These are phyloP conservation scores for Blastocystis sp. DNA, from an alignment of 352 stramenopile genomes.

Conservation along the genomic window DNA sequence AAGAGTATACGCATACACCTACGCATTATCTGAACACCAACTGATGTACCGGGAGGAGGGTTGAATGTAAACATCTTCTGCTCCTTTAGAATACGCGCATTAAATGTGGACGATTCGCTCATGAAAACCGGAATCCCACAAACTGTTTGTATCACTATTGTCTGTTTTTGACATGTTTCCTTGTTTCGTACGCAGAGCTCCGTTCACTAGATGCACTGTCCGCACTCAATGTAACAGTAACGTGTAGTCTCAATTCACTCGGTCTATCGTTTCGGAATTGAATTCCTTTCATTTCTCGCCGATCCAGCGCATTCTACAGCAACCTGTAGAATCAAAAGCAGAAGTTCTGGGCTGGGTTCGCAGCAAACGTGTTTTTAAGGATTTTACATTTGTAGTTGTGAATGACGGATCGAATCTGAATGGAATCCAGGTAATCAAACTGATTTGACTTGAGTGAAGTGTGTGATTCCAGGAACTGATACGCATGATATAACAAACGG, in stretches of 20 bases:
- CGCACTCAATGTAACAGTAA: not conserved
- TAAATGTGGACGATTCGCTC: not conserved
- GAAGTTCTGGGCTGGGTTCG: conserved; percentile 86
- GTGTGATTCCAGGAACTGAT: not conserved
- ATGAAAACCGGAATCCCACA: not conserved
- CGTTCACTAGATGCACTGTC: not conserved
- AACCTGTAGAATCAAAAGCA: conserved; percentile 77
- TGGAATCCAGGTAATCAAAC: conserved; percentile 78
- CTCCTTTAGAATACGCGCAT: not conserved
- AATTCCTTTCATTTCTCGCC: not conserved
- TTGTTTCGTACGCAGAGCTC: not conserved
- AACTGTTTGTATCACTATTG: not conserved
- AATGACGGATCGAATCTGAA: conserved; percentile 84
- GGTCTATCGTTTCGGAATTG: not conserved
- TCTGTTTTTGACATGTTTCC: not conserved
- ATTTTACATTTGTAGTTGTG: conserved; percentile 85
- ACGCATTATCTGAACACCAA: not conserved
- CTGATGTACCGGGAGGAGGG: conserved; percentile 23
- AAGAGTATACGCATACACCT: conserved; percentile 24
- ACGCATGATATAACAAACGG: not conserved
- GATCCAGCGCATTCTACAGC: conserved; percentile 67
- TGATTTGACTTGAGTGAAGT: conserved; percentile 64
- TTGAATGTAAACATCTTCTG: conserved; percentile 43
- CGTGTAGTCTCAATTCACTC: not conserved
- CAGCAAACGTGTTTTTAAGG: conserved; percentile 78